A percentile compares a stretch with the other conserved stretches of the same genome.
Evolutionary conservation across 164 flowering plant genomes (phyloP).

Genomic region (Piper betle): DNA sequence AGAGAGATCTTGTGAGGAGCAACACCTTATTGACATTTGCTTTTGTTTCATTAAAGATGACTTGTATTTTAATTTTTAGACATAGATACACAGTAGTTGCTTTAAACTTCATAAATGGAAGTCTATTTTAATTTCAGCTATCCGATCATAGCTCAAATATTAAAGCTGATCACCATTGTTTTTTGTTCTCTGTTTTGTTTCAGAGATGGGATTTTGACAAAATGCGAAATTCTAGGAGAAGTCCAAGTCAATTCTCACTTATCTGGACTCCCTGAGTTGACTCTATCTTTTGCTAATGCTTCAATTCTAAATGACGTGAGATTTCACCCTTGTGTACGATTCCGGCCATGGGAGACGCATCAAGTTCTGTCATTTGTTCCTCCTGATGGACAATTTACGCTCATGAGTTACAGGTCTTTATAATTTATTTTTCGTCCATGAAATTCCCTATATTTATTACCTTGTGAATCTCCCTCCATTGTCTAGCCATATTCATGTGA

Average conservation of each 20-base stretch:
- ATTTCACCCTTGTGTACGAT: constrained; percentile 95
- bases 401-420: constrained; percentile 87
- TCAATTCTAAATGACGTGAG: constrained; percentile 80
- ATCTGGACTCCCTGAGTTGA: constrained; percentile 93
- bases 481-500: too few relatives aligned
- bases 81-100: too few relatives aligned
- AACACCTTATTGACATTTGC: too few relatives aligned
- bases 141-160: too few relatives aligned
- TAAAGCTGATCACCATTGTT: not conserved
- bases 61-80: too few relatives aligned
- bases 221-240: constrained; percentile 91
- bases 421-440: not conserved
- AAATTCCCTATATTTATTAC: not conserved
- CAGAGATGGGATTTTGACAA: constrained; percentile 79
- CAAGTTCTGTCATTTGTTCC: constrained; percentile 92
- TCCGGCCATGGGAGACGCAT: constrained; percentile 93
- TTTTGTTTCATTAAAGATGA: too few relatives aligned
- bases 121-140: too few relatives aligned
- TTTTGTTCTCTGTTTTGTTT: not conserved
- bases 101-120: too few relatives aligned
- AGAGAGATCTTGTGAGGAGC: too few relatives aligned
- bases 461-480: not conserved
- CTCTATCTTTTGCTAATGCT: constrained; percentile 82
- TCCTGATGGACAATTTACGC: constrained; percentile 92
- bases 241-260: constrained; percentile 80